Evolutionary conservation across 306 rosid genomes (phyloP).

Genomic region (Acacia crassicarpa): DNA sequence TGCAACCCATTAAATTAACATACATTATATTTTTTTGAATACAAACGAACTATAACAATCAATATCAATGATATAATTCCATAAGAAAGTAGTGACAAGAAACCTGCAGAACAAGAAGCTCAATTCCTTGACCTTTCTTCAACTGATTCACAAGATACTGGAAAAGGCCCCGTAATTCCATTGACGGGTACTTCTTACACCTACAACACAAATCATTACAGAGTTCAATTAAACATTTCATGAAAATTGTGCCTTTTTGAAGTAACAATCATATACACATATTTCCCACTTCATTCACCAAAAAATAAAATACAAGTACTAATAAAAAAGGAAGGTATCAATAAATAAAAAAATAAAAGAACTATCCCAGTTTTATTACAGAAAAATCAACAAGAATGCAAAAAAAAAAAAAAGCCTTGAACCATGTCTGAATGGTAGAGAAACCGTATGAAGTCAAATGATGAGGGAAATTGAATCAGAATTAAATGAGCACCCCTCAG

Average conservation of each 20-base stretch:
- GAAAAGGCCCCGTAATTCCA: conserved; percentile 97
- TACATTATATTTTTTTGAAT: background rate
- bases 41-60: background rate
- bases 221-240: conserved; percentile 23
- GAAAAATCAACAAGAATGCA: background rate
- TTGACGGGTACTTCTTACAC: conserved; percentile 98
- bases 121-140: conserved; percentile 93
- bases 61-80: background rate
- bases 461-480: background rate
- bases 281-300: conserved; percentile 12
- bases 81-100: conserved; percentile 5
- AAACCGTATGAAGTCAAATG: background rate
- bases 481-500: background rate
- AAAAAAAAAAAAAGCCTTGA: background rate
- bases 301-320: background rate
- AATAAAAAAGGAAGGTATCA: background rate
- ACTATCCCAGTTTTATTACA: background rate
- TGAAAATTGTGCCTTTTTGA: conserved; percentile 15
- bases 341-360: conserved; percentile 5
- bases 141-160: conserved; percentile 97
- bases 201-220: conserved; percentile 40
- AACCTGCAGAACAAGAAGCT: conserved; percentile 95
- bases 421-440: background rate
- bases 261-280: conserved; percentile 20
- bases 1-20: background rate